Conservation (phyloP, 768 basidiomycete genomes). For the Leccinum boreale region DNA sequence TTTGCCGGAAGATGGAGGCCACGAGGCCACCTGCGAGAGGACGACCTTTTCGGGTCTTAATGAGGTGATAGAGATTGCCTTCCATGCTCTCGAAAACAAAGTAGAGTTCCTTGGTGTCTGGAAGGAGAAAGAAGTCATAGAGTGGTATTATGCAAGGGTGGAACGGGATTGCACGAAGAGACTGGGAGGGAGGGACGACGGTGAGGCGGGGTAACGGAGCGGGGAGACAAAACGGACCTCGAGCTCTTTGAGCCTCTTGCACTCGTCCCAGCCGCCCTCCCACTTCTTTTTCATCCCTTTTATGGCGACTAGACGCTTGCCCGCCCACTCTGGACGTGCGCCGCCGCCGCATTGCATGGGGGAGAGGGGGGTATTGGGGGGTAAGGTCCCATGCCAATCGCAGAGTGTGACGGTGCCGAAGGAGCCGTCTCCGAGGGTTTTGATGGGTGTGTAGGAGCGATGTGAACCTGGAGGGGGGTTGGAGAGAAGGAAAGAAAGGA, state of each 20-base stretch:
- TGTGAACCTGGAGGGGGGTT: conserved; percentile 56
- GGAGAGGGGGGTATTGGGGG: conserved; percentile 85
- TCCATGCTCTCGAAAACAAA: conserved; percentile 99
- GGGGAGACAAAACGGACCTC: conserved; percentile 56
- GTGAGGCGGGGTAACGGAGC: conserved; percentile 13
- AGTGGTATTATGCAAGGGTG: conserved; percentile 98
- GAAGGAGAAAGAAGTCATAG: conserved; percentile 99
- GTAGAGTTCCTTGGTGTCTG: conserved; percentile 92
- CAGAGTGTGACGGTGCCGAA: conserved; percentile 99
- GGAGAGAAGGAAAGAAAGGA: not conserved
- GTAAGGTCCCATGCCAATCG: conserved; percentile 97
- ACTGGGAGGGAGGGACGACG: conserved; percentile 47
- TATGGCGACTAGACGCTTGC: conserved; percentile 92
- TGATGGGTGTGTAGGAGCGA: conserved; percentile 91
- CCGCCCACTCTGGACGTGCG: conserved; percentile 89
- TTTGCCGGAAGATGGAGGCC: conserved; percentile 91
- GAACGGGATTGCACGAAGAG: conserved; percentile 88
- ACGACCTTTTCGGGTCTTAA: conserved; percentile 93
- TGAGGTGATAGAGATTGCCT: conserved; percentile 98
- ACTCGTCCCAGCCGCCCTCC: conserved; percentile 99
- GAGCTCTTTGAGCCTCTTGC: conserved; percentile 91
- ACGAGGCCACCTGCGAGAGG: conserved; percentile 96
- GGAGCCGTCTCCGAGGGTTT: conserved; percentile 96
- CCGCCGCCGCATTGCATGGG: conserved; percentile 96
- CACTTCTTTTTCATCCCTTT: conserved; percentile 98